phyloP scores from a whole-genome alignment of 2,329 filamentous ascomycete species.

The Harringtonia aguacate region DNA sequence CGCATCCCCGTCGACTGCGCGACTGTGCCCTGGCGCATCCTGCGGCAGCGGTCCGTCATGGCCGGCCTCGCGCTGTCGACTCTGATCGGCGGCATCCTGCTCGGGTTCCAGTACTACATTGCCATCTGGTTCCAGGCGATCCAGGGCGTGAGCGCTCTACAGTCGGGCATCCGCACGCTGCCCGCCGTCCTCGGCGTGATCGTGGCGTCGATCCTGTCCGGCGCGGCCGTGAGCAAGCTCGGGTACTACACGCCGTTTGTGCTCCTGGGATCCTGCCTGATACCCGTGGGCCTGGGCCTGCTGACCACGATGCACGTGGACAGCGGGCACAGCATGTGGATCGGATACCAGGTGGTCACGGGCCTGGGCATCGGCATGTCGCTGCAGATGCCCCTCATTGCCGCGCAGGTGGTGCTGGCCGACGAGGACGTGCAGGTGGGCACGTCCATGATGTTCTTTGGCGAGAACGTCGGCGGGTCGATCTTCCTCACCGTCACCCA shows the following conservation, averaged over 20 bases:
- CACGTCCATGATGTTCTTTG: constrained; percentile 32
- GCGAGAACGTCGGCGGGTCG: too few species aligned
- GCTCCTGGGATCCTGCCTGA: constrained; percentile 11
- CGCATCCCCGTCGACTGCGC: too few species aligned
- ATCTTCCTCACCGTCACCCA: too few species aligned
- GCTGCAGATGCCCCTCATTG: constrained; percentile 33
- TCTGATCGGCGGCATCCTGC: too few species aligned
- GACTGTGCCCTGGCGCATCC: too few species aligned
- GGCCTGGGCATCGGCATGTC: constrained; percentile 32
- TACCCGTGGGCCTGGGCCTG: constrained; percentile 26
- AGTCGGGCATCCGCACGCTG: constrained; percentile 28
- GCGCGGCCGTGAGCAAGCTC: constrained; percentile 22
- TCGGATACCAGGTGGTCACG: constrained; percentile 30
- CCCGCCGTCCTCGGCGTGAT: constrained; percentile 27
- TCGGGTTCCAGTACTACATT: constrained; percentile 14
- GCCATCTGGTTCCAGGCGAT: constrained; percentile 34
- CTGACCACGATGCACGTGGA: constrained; percentile 37
- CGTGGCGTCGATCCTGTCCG: constrained; percentile 24
- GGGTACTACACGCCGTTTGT: constrained; percentile 21
- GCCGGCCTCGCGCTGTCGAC: too few species aligned
- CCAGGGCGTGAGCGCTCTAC: constrained; percentile 23
- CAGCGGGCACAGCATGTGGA: constrained; percentile 17
- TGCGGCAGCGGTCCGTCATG: too few species aligned
- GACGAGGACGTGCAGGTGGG: constrained; percentile 29
- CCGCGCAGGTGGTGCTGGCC: constrained; percentile 32